Evolutionary conservation across 1,284 basidiomycete genomes (phyloP).

Genomic region (Peniophora sp.): DNA sequence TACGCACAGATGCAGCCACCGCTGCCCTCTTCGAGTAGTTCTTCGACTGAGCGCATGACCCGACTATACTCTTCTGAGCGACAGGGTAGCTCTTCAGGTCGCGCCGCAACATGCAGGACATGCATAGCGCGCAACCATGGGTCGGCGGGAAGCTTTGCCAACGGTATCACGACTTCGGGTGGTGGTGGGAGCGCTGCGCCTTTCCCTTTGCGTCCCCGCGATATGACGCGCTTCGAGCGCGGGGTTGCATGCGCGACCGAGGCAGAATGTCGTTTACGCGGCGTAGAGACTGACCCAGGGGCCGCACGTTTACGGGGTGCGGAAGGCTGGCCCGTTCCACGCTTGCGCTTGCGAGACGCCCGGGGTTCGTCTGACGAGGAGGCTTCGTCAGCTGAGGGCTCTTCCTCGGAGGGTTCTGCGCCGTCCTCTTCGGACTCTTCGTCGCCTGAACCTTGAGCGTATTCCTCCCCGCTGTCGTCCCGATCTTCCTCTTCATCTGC

Average conservation of each 20-base stretch:
- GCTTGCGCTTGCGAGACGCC: constrained; percentile 16
- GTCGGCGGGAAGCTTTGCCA: constrained; percentile 48
- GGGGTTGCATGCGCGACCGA: constrained; percentile 51
- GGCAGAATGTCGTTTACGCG: constrained; percentile 5
- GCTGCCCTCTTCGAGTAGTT: constrained; percentile 85
- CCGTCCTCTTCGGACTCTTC: constrained; percentile 13
- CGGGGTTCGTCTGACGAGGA: background rate
- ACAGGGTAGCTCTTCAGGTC: constrained; percentile 88
- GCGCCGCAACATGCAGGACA: constrained; percentile 87
- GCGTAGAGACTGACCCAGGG: background rate
- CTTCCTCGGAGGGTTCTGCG: constrained; percentile 3
- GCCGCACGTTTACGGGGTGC: constrained; percentile 20
- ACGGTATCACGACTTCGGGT: constrained; percentile 19
- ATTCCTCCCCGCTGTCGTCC: constrained; percentile 5
- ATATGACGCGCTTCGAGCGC: constrained; percentile 56
- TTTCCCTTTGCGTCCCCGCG: constrained; percentile 27
- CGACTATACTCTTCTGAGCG: constrained; percentile 82
- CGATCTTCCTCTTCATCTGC: constrained; percentile 3
- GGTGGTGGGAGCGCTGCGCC: constrained; percentile 27
- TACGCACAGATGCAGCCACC: constrained; percentile 90
- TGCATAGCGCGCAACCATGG: constrained; percentile 83
- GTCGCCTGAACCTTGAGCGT: constrained; percentile 2
- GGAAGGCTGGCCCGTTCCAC: constrained; percentile 8
- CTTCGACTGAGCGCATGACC: constrained; percentile 74
- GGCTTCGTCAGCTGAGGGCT: background rate